Evolutionary conservation across 2,329 filamentous ascomycete species (phyloP), one percentile per base, ranked within the genome.

Genomic region (Aureobasidium subglaciale): DNA sequence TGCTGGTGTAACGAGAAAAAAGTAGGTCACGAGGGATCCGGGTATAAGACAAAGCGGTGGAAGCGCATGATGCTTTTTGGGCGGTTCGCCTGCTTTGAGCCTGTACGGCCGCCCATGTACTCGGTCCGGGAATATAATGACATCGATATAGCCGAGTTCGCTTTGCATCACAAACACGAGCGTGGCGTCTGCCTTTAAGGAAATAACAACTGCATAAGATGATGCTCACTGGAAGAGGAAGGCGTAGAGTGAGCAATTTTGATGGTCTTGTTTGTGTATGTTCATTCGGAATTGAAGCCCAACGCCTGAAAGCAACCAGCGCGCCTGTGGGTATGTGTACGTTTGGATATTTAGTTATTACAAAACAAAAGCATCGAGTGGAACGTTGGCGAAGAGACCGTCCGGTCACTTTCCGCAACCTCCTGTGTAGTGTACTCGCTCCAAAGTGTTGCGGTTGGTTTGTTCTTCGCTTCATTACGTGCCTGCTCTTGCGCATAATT

Each of bases 301-400:
- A 48, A 46, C 27, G 43, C 43, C 42, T 32, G 41, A 45, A n/a
- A n/a, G n/a, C 29, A 45, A 27, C 25, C 41, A 45, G 42, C 42
- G 43, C 43, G 43, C 30, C 29, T 34, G n/a, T 48, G 43, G 43
- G 43, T 48, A 48, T 48, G 43, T 48, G 43, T 48, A 48, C 43
- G 43, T 30, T 30, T 35, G 30, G 35, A 35, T 48, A 11, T 48
- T 20, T 11, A 45, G 22, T 15, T 22, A n/a, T 15, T 30, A 27
- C 20, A 32, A 22, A 25, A 10, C 4, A 16, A 20, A 25, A 35
- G n/a, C n/a, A n/a, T n/a, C n/a, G n/a, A n/a, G n/a, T n/a, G n/a
- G n/a, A n/a, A n/a, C n/a, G n/a, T n/a, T n/a, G n/a, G n/a, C n/a
- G n/a, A n/a, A n/a, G n/a, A n/a, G n/a, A n/a, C n/a, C n/a, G n/a